Evolutionary conservation across 129 eudicot species (phyloP), one percentile per base, ranked within the genome.

Genomic region (carrot (Daucus carota)): DNA sequence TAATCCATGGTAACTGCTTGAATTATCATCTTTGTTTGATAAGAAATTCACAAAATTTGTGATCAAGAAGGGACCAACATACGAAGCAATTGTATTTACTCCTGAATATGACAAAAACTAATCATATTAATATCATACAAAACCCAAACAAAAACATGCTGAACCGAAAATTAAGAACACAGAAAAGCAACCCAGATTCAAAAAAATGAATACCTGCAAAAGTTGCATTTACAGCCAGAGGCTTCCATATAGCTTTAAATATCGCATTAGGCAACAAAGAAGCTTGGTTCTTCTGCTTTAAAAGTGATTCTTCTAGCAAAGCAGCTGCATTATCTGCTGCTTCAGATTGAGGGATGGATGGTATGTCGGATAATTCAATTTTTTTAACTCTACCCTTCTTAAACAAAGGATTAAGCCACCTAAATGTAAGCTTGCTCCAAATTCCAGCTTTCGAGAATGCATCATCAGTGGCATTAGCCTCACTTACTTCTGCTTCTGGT

Each of bases 371-470:
- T 3, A 83, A 63, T 72, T 85, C 91, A 38, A 93, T 92, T 75
- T 88, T 85, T 38, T 85, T 84, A 65, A 40, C 46, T 22, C 80
- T 84, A 26, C 98, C 98, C 83, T 60, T 48, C 67, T 80, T 82
- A 32, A 93, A 93, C 22, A 93, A 83, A 31, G 96, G 96, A 76
- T 89, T 93, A 29, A 90, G 96, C 98, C 98, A 93, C 65, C 73
- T 85, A 45, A 93, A 87, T 2, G 92, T 87, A 59, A 91, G 73
- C 75, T 78, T 77, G 70, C 93, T 86, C 97, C 90, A 87, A 28
- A 91, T 74, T 59, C 97, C 90, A 26, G 97, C 89, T 69, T 74
- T 80, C 4, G 90, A 81, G 73, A 84, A 91, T n/a, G 90, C 85
- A 79, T 77, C 80, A 8, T 50, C 82, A 47, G 20, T 69, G 1